A percentile compares a stretch with the other conserved stretches of the same genome.
Conservation (phyloP, 441 rosid species). For the Pelargonium australe region DNA sequence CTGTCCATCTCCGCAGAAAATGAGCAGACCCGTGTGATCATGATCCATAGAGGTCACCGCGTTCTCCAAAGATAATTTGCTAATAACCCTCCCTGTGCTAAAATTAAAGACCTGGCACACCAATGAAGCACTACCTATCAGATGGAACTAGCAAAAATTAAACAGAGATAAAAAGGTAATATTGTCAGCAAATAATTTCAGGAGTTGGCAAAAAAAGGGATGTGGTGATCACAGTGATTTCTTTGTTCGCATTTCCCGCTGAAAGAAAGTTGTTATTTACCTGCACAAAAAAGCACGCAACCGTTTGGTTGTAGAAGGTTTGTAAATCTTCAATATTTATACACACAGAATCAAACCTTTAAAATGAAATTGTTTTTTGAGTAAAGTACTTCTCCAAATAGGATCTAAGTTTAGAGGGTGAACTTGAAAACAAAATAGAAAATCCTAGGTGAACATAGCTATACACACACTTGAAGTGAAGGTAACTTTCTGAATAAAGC, state of each 20-base stretch:
- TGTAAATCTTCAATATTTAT: too few relatives aligned
- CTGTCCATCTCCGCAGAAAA: slow-evolving; percentile 91
- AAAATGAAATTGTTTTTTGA: neutral
- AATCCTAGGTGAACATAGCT: neutral
- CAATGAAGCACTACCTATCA: neutral
- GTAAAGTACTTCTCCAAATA: neutral
- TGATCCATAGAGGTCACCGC: slow-evolving; percentile 60
- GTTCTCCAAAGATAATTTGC: neutral
- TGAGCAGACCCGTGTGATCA: slow-evolving; percentile 88
- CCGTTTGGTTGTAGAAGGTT: too few relatives aligned
- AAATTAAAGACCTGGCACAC: slow-evolving; percentile 6
- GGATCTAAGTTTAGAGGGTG: neutral
- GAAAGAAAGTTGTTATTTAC: slow-evolving; percentile 9
- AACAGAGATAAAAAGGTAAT: slow-evolving; percentile 1
- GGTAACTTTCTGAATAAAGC: neutral
- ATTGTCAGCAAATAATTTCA: neutral
- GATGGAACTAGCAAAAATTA: neutral
- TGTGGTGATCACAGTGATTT: neutral
- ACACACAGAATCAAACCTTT: neutral
- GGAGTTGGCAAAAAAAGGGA: neutral
- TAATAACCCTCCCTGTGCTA: slow-evolving; percentile 7
- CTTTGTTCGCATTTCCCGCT: slow-evolving; percentile 7
- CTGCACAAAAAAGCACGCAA: neutral
- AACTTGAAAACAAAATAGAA: neutral
- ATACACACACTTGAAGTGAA: neutral